These are phyloP conservation scores for Fraxinus greggii DNA, from an alignment of 305 asterid species.

Conservation along the genomic window DNA sequence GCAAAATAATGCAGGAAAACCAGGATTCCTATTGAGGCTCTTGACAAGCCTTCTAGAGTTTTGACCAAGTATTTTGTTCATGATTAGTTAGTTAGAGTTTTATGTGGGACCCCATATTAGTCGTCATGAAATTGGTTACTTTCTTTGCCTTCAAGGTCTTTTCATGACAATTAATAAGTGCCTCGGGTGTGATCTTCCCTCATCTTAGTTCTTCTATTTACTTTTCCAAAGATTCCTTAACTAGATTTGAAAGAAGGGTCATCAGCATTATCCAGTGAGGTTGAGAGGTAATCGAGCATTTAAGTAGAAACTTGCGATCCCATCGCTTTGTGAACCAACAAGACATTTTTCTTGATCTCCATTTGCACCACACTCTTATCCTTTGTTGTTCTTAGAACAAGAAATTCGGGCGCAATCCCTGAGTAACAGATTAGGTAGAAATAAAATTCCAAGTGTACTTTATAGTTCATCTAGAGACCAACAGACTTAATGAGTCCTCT, in stretches of 20 bases:
- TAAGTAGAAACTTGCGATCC: background rate
- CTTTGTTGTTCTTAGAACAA: background rate
- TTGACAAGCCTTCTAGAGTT: background rate
- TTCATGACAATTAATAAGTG: background rate
- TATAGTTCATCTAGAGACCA: background rate
- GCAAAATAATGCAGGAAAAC: background rate
- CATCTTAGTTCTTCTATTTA: background rate
- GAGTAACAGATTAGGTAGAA: background rate
- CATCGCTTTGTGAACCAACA: background rate
- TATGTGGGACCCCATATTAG: background rate
- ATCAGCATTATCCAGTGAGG: background rate
- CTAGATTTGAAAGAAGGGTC: background rate
- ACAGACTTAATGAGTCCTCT: background rate
- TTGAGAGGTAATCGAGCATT: background rate
- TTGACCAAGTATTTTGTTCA: background rate
- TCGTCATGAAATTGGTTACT: background rate
- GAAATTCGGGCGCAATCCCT: background rate
- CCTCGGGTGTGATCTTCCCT: background rate
- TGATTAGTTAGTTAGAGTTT: background rate
- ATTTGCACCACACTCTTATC: background rate
- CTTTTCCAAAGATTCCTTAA: background rate
- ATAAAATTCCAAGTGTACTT: background rate
- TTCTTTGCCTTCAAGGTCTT: background rate
- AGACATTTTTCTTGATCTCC: background rate
- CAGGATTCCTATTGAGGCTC: background rate